Evolutionary conservation across 140 eudicot genomes (phyloP).

Genomic region (Cichorium intybus): DNA sequence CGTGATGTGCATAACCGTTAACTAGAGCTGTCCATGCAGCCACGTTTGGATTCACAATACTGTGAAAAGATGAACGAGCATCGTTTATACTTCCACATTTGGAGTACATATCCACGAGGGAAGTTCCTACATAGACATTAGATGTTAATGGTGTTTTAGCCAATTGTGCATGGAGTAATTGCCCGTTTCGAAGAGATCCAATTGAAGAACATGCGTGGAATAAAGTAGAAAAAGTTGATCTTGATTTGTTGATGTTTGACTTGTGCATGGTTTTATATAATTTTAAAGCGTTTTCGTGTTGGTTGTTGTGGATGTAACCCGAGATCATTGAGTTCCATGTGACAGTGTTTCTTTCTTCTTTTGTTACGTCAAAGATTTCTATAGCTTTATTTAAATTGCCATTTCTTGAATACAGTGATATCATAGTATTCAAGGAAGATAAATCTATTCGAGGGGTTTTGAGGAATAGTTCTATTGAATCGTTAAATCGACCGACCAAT

Average conservation of each 20-base stretch:
- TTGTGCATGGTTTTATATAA: slow-evolving; percentile 42
- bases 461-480: slow-evolving; percentile 45
- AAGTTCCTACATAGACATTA: slow-evolving; percentile 63
- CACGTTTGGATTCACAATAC: slow-evolving; percentile 54
- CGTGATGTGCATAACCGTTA: slow-evolving; percentile 56
- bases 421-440: slow-evolving; percentile 55
- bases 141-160: slow-evolving; percentile 53
- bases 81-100: slow-evolving; percentile 68
- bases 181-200: slow-evolving; percentile 71
- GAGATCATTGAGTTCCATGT: slow-evolving; percentile 88
- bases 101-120: slow-evolving; percentile 70
- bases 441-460: slow-evolving; percentile 47
- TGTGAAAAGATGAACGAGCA: slow-evolving; percentile 46
- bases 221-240: slow-evolving; percentile 63
- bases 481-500: slow-evolving; percentile 41
- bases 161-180: slow-evolving; percentile 52
- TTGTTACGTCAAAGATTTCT: slow-evolving; percentile 53
- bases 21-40: slow-evolving; percentile 74
- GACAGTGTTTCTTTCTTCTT: slow-evolving; percentile 48
- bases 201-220: slow-evolving; percentile 63
- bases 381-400: slow-evolving; percentile 57
- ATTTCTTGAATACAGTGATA: slow-evolving; percentile 47
- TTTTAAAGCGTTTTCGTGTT: slow-evolving; percentile 55
- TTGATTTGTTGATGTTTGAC: slow-evolving; percentile 36
- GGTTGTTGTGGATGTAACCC: slow-evolving; percentile 54